Base-by-base conservation (phyloP, 257 asterid species). In the Solanum neorickii region DNA sequence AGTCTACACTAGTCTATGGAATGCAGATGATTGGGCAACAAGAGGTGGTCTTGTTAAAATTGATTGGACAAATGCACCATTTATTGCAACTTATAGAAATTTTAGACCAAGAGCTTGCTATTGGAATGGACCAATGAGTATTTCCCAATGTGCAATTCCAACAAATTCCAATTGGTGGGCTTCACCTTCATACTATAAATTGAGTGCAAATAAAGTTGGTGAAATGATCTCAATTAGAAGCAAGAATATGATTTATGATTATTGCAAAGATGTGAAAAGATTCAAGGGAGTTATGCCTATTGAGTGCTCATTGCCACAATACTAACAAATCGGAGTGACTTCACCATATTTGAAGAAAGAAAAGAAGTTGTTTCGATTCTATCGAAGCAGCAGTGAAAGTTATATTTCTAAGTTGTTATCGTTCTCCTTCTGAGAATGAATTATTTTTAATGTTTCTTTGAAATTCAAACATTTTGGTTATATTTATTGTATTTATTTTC, bases 11-110 rank as follows among this genome's bases (percentile, higher is more conserved):
- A 96, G 98, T 92, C 89, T 95, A 39, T 96, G 98, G 99, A 93
- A 95, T 86, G 98, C 94, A 3, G 98, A 95, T 84, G 88, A 91
- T 56, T 95, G 99, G 98, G 99, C 99, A 18, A 96, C 98, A 0
- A 92, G 94, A 88, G 93, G 94, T 1, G 98, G 98, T 20, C 92
- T 86, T 11, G 99, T 83, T 2, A 96, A 93, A 90, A 94, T 90
- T 23, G 91, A 96, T 73, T 95, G 98, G 99, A 88, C 25, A 18
- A 85, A 84, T 12, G 90, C 97, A 15, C 98, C 98, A 5, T 95
- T 93, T 90, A 16, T 91, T 3, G 95, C 98, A 39, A 66, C 87
- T 49, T 41, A 93, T 49, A 88, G 94, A 10, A 87, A 66, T 13
- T 96, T 96, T 59, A 92, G 92, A 9, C 92, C 93, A 3, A 91